Evolutionary conservation across 495 filamentous ascomycete species (phyloP), one percentile per base, ranked within the genome.

Genomic region (Apodospora peruviana): DNA sequence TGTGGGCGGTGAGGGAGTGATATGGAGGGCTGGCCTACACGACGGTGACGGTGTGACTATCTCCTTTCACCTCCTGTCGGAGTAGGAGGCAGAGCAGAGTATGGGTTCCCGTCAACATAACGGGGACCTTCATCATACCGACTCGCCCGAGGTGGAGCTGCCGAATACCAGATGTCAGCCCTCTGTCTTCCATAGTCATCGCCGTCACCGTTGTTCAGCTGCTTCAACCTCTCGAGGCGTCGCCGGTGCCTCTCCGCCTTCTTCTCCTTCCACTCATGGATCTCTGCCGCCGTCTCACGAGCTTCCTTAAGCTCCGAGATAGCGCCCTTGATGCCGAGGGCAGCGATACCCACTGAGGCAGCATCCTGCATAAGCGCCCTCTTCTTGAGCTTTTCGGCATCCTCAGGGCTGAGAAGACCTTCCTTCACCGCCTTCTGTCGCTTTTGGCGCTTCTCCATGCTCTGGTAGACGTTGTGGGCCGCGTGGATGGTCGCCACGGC

Each of bases 401-500:
- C 81, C 48, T 89, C 80, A 0, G 77, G 72, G 8, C 81, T 79
- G 61, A 95, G 83, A 52, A 84, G 75, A 23, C 88, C 88, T 55
- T 91, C 83, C 27, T 74, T 73, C 18, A 95, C 79, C 44, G 82
- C 77, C 60, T 85, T 79, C 53, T 81, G 74, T 51, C 88, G 76
- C 51, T 82, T 70, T 43, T 90, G 78, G 34, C 86, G 80, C 56
- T 85, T 84, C 65, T 87, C 84, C 71, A 91, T 77, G 58, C 79
- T 85, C 53, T 78, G 75, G 68, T 91, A 87, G 47, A 95, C 76
- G 47, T 76, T 82, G 63, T 94, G 85, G 7, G 85, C 88, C 40
- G 89, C 88, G 68, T 94, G 90, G 52, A 95, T 89, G 32, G 90
- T 93, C 47, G 90, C 90, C 50, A 94, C 85, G 44, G 84, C 84